Base-by-base conservation (phyloP, 2,329 filamentous ascomycete genomes). In the Macrophomina pseudophaseolina region DNA sequence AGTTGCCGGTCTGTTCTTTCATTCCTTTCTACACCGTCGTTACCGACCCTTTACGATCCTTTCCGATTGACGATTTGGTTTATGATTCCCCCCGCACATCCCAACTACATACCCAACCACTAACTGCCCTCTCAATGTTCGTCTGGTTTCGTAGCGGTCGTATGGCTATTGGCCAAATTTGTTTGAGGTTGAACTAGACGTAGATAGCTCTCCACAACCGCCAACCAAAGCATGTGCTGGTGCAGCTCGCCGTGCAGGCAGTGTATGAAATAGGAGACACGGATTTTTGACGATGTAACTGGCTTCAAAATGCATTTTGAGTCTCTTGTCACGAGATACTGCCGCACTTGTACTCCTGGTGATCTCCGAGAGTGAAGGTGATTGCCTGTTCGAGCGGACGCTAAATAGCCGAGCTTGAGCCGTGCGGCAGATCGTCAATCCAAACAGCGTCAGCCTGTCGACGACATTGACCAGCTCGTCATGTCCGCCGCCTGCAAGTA, bases 21-120 rank as follows among this genome's bases (percentile, higher is more conserved):
- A 33, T 48, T 60, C 56, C 56, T 62, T 62, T 40, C 32, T 62
- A 23, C 58, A 38, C 58, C n/a, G 58, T 62, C 58, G 58, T 32
- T 48, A 35, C 58, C 58, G 58, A 62, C 58, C 58, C 58, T 62
- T 62, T 62, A 62, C 58, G 58, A 62, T 62, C 58, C 58, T 49
- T 62, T 49, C 18, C 38, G 58, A 62, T 62, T 48, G 44, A 62
- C 58, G 58, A 62, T 40, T 38, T 49, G 11, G 38, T n/a, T 62
- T 62, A 62, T 38, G 58, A 62, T 48, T 48, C 44, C 44, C 58
- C 42, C n/a, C 38, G n/a, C 56, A 60, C 58, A 62, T n/a, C 30
- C 9, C 42, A 60, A 28, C 30, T 33, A 48, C 58, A 60, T 49
- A 38, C 58, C 30, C 40, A n/a, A n/a, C 28, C n/a, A 23, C 23